Evolutionary conservation across 495 filamentous ascomycete genomes (phyloP).

Genomic region (Daldinia loculata): DNA sequence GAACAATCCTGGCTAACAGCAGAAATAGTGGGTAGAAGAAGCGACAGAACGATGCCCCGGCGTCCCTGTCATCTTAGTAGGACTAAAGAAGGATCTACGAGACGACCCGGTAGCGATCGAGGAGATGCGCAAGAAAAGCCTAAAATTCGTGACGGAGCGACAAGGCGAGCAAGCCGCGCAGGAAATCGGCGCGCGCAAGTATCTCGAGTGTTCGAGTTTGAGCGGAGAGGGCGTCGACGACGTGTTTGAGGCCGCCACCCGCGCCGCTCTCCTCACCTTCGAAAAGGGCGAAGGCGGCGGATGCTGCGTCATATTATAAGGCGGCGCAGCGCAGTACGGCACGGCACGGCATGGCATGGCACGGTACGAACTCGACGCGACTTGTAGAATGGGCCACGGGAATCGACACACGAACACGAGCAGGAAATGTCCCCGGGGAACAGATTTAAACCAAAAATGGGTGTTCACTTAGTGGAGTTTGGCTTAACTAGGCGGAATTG

Average conservation of each 20-base stretch:
- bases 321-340: background rate
- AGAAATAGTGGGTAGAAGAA: slow-evolving; percentile 89
- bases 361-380: background rate
- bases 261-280: slow-evolving; percentile 91
- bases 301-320: slow-evolving; percentile 93
- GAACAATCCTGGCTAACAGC: slow-evolving; percentile 10
- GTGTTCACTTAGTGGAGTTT: slow-evolving; percentile 4
- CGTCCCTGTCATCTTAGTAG: slow-evolving; percentile 95
- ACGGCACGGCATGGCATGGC: background rate
- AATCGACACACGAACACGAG: background rate
- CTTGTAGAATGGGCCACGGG: background rate
- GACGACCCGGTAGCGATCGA: slow-evolving; percentile 93
- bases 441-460: slow-evolving; percentile 1
- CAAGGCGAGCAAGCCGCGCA: slow-evolving; percentile 83
- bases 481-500: background rate
- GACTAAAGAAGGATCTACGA: slow-evolving; percentile 96
- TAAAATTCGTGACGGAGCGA: slow-evolving; percentile 81
- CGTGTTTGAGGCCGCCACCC: slow-evolving; percentile 96
- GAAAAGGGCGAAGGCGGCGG: slow-evolving; percentile 83
- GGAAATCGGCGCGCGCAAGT: slow-evolving; percentile 91
- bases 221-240: slow-evolving; percentile 99
- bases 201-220: slow-evolving; percentile 95
- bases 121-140: slow-evolving; percentile 95
- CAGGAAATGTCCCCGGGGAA: background rate
- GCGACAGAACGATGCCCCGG: slow-evolving; percentile 92